Conservation (phyloP, 2,329 filamentous ascomycete genomes). For the Pseudogymnoascus sp. region DNA sequence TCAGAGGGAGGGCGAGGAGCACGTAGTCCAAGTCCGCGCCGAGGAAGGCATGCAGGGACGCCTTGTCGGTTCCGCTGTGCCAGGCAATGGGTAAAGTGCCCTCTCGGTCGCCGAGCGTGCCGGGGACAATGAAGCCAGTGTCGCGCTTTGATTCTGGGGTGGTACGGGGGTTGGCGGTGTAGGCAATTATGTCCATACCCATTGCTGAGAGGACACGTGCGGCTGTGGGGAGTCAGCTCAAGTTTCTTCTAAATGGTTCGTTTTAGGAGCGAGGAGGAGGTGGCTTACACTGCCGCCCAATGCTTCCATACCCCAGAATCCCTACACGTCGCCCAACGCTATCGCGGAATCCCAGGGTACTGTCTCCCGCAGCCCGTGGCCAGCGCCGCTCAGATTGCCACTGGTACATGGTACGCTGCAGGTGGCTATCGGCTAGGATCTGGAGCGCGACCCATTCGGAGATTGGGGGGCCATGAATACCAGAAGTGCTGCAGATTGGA, state of each 20-base stretch:
- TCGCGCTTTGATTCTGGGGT: constrained; percentile 51
- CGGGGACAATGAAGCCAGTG: constrained; percentile 53
- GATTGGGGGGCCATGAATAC: constrained; percentile 46
- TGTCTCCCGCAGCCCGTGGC: constrained; percentile 29
- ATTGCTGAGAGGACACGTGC: constrained; percentile 45
- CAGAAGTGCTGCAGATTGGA: constrained; percentile 29
- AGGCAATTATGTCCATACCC: constrained; percentile 57
- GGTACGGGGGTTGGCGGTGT: constrained; percentile 51
- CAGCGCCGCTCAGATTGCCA: constrained; percentile 49
- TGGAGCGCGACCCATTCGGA: constrained; percentile 60
- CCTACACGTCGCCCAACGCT: constrained; percentile 50
- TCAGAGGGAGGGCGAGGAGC: constrained; percentile 32
- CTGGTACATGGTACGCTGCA: constrained; percentile 46
- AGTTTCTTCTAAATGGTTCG: not conserved
- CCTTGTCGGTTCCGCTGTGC: constrained; percentile 30
- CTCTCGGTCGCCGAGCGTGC: constrained; percentile 41
- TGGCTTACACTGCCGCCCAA: constrained; percentile 34
- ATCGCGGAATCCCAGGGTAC: constrained; percentile 35
- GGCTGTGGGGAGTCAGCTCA: constrained; percentile 29
- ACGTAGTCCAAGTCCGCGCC: constrained; percentile 31
- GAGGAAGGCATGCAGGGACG: constrained; percentile 29
- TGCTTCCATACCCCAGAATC: constrained; percentile 34
- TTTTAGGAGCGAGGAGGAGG: not conserved
- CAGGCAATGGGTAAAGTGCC: constrained; percentile 30
- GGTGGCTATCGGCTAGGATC: constrained; percentile 47